Percentiles rank a stretch among this genome's conserved stretches.
These are phyloP conservation scores for Proteromonas lacertae DNA, from an alignment of 352 stramenopile species.

Conservation along the genomic window DNA sequence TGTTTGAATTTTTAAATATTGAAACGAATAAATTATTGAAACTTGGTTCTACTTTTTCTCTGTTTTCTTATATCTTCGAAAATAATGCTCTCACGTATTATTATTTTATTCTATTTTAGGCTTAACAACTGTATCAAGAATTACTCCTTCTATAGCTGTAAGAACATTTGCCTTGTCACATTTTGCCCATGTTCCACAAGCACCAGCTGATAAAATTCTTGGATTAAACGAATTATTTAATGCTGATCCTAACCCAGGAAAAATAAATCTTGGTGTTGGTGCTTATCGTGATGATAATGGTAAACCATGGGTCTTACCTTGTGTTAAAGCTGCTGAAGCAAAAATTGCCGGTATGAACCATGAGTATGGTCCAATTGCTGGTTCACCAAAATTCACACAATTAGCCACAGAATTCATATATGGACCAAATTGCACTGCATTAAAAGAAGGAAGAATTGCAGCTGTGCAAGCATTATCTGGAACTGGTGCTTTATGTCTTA, in stretches of 20 bases:
- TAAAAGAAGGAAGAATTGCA: slow-evolving; percentile 34
- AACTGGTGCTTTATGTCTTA: slow-evolving; percentile 42
- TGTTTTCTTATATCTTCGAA: no score
- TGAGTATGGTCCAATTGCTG: slow-evolving; percentile 7
- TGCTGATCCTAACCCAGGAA: slow-evolving; percentile 13
- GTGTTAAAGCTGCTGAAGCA: slow-evolving; percentile 63
- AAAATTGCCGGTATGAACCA: slow-evolving; percentile 65
- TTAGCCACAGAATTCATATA: slow-evolving; percentile 46
- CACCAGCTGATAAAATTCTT: slow-evolving; percentile 12
- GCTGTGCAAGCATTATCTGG: slow-evolving; percentile 56
- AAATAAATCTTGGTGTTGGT: slow-evolving; percentile 54
- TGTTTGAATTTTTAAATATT: no score
- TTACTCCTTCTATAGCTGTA: no score
- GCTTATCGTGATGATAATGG: slow-evolving; percentile 46
- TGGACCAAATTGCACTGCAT: slow-evolving; percentile 26
- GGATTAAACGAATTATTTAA: slow-evolving; percentile 12
- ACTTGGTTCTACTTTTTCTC: no score
- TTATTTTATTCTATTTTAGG: no score
- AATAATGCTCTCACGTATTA: no score
- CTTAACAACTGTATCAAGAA: no score
- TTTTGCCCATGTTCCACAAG: slow-evolving; percentile 1
- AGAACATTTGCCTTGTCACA: no score
- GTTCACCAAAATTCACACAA: slow-evolving; percentile 48
- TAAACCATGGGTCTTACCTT: slow-evolving; percentile 67
- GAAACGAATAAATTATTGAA: no score